Base-by-base conservation (phyloP, 495 filamentous ascomycete genomes). In the Podospora fimiseda region DNA sequence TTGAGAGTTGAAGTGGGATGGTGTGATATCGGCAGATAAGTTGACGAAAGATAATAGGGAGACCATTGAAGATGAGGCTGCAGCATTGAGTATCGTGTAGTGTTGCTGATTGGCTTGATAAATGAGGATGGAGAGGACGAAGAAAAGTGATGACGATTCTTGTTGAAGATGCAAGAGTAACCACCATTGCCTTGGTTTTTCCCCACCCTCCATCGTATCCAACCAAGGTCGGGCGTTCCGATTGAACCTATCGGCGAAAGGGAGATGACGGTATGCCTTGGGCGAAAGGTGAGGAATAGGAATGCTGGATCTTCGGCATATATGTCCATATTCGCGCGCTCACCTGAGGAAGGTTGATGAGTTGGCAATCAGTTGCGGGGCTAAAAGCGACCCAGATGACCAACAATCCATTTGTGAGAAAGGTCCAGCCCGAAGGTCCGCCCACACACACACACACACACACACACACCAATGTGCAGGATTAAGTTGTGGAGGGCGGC, bases 281-380 rank as follows among this genome's bases (percentile, higher is more conserved):
- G 21, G 21, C 19, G n/a, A 24, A 30, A 15, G 50, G 44, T n/a
- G 23, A 19, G 42, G 42, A 22, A 22, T 22, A 21, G 20, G 13
- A 8, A 47, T 42, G 49, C 30, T 53, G 49, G 47, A 18, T 37
- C 40, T 23, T 15, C 21, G 33, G 57, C 27, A 21, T 18, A n/a
- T n/a, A 52, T 24, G 57, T 43, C 43, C 37, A 45, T 57, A 53
- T 33, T 33, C 11, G 5, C 27, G 11, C 27, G 27, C 51, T 60
- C 60, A 63, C 60, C 60, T 60, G 60, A 36, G 39, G 30, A 44
- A 43, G 48, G 41, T 61, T 63, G 60, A 63, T 63, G 60, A 60
- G 60, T 61, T 63, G 60, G 54, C 60, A 63, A 48, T 60, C 53
- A 40, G 27, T 33, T 11, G 27, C 27, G 27, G 44, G 44, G 53